Base-by-base conservation (phyloP, 2,329 filamentous ascomycete genomes). In the Pseudomassariella vexata region DNA sequence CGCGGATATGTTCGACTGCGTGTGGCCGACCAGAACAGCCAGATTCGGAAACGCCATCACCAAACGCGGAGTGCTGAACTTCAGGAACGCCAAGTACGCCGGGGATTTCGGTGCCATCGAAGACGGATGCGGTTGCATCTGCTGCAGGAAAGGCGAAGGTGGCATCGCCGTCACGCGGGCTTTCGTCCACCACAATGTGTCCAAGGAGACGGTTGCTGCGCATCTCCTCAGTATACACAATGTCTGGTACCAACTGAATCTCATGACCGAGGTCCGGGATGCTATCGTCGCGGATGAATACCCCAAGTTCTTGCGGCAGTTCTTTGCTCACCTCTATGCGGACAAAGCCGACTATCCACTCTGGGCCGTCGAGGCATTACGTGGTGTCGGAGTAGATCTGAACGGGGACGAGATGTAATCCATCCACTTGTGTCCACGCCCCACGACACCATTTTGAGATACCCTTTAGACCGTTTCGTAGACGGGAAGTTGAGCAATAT, bases 1-100 rank as follows among this genome's bases (percentile, higher is more conserved):
- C 4, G 92, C 92, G 29, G 92, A 98, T 61, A 98, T 98, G 92
- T 98, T 98, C 55, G 92, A 98, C 62, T 98, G 94, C 53, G 92
- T 98, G 6, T 98, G 92, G 92, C 94, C 92, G 2, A 96, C 92
- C 5, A 73, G 92, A 33, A 98, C 92, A 21, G 92, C 92, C 53
- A 79, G 92, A 20, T 98, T 98, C 53, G 92, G 94, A 38, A 95
- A 95, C 53, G 92, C 90, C 22, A 76, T 98, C 37, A 95, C 90
- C 3, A 74, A 77, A 35, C 49, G 68, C 24, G 94, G 92, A 9
- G 76, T 86, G n/a, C 63, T 95, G 27, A 95, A 95, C 55, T 65
- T 98, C 28, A 81, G 85, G 39, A 80, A 90, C 53, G 74, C 80
- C 17, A 68, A 69, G 26, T 95, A 79, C 52, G 78, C 85, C 1